Conservation (phyloP, 2,329 filamentous ascomycete species). For the Colletotrichum falcatum region DNA sequence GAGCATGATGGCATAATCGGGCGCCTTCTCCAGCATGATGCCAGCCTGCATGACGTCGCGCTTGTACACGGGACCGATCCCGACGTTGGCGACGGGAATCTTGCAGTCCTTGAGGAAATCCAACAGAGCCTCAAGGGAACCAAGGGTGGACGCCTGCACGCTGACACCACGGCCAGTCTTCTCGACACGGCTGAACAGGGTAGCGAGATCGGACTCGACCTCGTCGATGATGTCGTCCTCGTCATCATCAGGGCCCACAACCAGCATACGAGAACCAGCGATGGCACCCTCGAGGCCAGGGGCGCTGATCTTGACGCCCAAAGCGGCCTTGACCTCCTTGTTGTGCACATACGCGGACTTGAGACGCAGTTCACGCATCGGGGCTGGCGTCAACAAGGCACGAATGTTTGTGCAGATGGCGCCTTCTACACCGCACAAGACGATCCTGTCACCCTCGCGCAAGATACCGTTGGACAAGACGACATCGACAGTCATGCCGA, state of each 20-base stretch:
- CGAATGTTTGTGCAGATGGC: conserved; percentile 95
- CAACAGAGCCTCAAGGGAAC: conserved; percentile 93
- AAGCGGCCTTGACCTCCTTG: conserved; percentile 97
- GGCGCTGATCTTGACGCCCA: conserved; percentile 98
- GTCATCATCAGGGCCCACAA: conserved; percentile 94
- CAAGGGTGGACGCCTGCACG: conserved; percentile 96
- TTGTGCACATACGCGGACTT: conserved; percentile 99
- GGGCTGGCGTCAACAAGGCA: conserved; percentile 91
- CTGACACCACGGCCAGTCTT: conserved; percentile 94
- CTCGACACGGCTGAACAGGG: conserved; percentile 89
- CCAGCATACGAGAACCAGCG: conserved; percentile 92
- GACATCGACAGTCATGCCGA: conserved; percentile 98
- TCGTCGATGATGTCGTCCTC: conserved; percentile 97
- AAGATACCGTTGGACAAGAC: conserved; percentile 96
- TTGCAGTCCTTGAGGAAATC: conserved; percentile 97
- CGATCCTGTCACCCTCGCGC: conserved; percentile 92
- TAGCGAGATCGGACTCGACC: conserved; percentile 93
- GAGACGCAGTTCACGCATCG: conserved; percentile 92
- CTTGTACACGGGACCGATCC: conserved; percentile 97
- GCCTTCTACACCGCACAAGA: conserved; percentile 96
- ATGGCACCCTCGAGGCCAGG: conserved; percentile 96
- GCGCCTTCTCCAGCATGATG: conserved; percentile 95
- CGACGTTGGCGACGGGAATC: conserved; percentile 97
- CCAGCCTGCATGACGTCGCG: conserved; percentile 96
- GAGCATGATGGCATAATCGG: conserved; percentile 98